Percentiles rank a stretch among this genome's conserved stretches.
These are phyloP conservation scores for Lentinula raphanica DNA, from an alignment of 768 basidiomycete species.

Conservation along the genomic window DNA sequence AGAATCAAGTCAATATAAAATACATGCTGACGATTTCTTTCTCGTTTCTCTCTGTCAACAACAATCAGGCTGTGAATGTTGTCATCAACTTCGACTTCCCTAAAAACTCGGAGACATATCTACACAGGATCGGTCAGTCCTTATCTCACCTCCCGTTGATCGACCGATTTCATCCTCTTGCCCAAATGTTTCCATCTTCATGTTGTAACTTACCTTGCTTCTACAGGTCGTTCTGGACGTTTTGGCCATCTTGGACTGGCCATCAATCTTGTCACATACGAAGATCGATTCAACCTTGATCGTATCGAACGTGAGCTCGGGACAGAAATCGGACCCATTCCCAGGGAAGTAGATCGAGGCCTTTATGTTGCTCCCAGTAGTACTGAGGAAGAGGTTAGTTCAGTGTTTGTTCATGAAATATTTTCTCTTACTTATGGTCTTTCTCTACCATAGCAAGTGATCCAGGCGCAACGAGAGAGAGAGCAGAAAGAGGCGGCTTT, in stretches of 20 bases:
- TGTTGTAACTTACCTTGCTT: background rate
- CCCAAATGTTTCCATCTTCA: background rate
- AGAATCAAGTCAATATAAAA: too few species aligned
- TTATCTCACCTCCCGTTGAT: background rate
- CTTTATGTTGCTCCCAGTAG: slow-evolving; percentile 83
- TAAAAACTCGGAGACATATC: slow-evolving; percentile 97
- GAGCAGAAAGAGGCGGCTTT: slow-evolving; percentile 14
- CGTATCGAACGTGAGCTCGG: slow-evolving; percentile 98
- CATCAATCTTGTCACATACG: slow-evolving; percentile 96
- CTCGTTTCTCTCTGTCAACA: background rate
- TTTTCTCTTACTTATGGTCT: slow-evolving; percentile 9
- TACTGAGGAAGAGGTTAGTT: slow-evolving; percentile 32
- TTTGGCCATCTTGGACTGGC: slow-evolving; percentile 97
- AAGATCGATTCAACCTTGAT: slow-evolving; percentile 96
- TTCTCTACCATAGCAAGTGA: background rate
- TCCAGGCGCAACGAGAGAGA: slow-evolving; percentile 7
- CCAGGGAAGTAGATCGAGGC: slow-evolving; percentile 82
- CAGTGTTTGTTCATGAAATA: slow-evolving; percentile 25
- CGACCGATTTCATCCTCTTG: background rate
- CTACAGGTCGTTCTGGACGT: slow-evolving; percentile 84
- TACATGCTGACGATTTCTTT: too few species aligned
- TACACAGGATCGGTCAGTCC: slow-evolving; percentile 72
- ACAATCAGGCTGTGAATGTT: slow-evolving; percentile 85
- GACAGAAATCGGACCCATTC: slow-evolving; percentile 96
- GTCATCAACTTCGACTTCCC: slow-evolving; percentile 99